A percentile compares a stretch with the other conserved stretches of the same genome.
Evolutionary conservation across 169 alveolate species (phyloP).

Genomic region (Plasmodium gallinaceum): DNA sequence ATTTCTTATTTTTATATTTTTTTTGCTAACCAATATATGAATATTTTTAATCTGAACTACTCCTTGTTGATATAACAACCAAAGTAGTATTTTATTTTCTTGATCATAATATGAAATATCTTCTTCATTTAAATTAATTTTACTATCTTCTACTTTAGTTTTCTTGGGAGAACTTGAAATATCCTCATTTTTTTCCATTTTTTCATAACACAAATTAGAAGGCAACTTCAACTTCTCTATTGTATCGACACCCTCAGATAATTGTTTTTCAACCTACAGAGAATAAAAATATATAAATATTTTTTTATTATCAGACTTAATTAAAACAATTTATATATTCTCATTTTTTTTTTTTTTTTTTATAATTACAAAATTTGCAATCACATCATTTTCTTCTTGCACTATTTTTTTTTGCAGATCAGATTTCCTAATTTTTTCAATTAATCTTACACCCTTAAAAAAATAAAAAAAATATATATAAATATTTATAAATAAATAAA

Average conservation of each 20-base stretch:
- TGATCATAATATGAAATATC: slow-evolving; percentile 40
- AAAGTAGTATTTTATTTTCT: slow-evolving; percentile 65
- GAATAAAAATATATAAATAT: background rate
- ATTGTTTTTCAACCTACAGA: slow-evolving; percentile 52
- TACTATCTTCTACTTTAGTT: slow-evolving; percentile 26
- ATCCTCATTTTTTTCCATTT: slow-evolving; percentile 6
- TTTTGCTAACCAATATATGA: slow-evolving; percentile 54
- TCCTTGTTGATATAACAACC: slow-evolving; percentile 64
- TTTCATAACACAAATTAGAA: slow-evolving; percentile 38
- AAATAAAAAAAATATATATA: background rate
- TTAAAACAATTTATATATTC: background rate
- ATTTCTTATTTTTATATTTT: background rate
- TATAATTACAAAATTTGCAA: slow-evolving; percentile 48
- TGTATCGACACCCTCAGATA: slow-evolving; percentile 50
- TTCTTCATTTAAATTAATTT: slow-evolving; percentile 20
- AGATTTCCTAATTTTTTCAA: slow-evolving; percentile 50
- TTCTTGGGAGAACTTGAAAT: slow-evolving; percentile 8
- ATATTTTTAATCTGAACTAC: slow-evolving; percentile 63
- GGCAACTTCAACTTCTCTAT: slow-evolving; percentile 54
- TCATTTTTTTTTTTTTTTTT: background rate
- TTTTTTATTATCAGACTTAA: background rate
- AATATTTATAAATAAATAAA: background rate
- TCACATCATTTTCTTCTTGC: slow-evolving; percentile 52
- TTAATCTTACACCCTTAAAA: slow-evolving; percentile 40
- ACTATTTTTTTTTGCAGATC: slow-evolving; percentile 53